Conservation (phyloP, 202 grass and related monocot genomes). For the Alloteropsis angusta region DNA sequence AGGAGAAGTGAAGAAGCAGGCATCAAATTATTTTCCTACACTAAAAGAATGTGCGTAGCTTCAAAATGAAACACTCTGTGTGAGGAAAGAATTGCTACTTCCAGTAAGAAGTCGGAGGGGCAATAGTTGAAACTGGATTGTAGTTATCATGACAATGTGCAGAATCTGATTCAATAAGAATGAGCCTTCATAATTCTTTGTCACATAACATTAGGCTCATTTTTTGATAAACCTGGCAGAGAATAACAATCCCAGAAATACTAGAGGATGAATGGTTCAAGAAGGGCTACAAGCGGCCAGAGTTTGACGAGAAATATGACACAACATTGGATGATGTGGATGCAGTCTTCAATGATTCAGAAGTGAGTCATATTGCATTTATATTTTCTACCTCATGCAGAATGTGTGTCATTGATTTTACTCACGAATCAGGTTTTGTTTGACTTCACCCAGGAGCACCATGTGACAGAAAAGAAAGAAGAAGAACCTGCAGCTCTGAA, state of each 20-base stretch:
- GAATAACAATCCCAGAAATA: conserved; percentile 70
- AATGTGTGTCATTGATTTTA: not conserved
- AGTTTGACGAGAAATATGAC: conserved; percentile 65
- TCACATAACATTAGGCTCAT: conserved; percentile 6
- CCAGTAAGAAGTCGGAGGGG: no score
- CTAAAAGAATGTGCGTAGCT: no score
- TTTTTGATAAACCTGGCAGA: conserved; percentile 26
- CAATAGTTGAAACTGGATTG: not conserved
- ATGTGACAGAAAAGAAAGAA: conserved; percentile 76
- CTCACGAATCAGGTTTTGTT: conserved; percentile 14
- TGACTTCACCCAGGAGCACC: conserved; percentile 46
- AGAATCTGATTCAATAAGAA: not conserved
- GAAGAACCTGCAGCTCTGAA: conserved; percentile 65
- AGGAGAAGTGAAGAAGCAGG: not conserved
- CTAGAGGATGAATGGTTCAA: conserved; percentile 79
- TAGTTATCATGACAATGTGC: not conserved
- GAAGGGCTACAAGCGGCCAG: conserved; percentile 50
- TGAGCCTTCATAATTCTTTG: not conserved
- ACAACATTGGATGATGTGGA: conserved; percentile 61
- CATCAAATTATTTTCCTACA: no score
- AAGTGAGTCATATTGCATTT: conserved; percentile 39
- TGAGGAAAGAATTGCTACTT: not conserved
- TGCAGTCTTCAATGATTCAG: conserved; percentile 74
- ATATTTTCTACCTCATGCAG: not conserved
- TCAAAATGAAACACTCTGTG: not conserved